Conservation (phyloP, 2,329 filamentous ascomycete genomes). For the Mariannaea sp. region DNA sequence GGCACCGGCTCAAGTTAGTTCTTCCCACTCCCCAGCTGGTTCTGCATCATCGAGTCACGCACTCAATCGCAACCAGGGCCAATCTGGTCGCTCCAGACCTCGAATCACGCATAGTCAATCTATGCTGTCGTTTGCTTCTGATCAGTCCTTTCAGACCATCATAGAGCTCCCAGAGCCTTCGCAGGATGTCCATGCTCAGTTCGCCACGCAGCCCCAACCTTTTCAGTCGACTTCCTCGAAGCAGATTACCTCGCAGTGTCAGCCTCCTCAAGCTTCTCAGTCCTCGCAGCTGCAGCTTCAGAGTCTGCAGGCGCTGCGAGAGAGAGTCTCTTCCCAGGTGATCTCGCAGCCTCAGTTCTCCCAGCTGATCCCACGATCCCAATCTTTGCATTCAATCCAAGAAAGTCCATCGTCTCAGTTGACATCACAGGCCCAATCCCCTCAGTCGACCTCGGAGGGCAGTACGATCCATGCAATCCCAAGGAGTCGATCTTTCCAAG, state of each 20-base stretch:
- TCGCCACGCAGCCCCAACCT: too few species aligned
- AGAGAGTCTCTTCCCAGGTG: too few species aligned
- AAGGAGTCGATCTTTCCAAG: constrained; percentile 6
- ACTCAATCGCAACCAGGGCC: constrained; percentile 1
- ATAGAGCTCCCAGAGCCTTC: neutral
- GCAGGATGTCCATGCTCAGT: neutral
- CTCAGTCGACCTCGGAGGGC: neutral
- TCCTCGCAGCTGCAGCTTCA: too few species aligned
- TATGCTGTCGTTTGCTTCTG: neutral
- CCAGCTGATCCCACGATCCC: neutral
- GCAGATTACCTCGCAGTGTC: too few species aligned
- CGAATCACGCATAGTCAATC: constrained; percentile 18
- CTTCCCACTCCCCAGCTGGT: constrained; percentile 12
- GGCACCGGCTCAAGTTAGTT: constrained; percentile 1
- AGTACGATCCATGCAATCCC: too few species aligned
- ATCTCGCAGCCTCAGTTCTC: neutral
- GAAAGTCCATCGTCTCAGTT: neutral
- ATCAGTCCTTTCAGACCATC: neutral
- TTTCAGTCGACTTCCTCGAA: too few species aligned
- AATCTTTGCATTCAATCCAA: constrained; percentile 1
- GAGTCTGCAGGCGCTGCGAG: too few species aligned
- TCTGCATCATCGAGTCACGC: neutral
- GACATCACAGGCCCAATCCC: neutral
- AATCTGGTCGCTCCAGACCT: neutral
- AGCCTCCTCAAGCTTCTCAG: too few species aligned